Base-by-base conservation (phyloP, 2,329 filamentous ascomycete species). In the Curvularia spicifera region DNA sequence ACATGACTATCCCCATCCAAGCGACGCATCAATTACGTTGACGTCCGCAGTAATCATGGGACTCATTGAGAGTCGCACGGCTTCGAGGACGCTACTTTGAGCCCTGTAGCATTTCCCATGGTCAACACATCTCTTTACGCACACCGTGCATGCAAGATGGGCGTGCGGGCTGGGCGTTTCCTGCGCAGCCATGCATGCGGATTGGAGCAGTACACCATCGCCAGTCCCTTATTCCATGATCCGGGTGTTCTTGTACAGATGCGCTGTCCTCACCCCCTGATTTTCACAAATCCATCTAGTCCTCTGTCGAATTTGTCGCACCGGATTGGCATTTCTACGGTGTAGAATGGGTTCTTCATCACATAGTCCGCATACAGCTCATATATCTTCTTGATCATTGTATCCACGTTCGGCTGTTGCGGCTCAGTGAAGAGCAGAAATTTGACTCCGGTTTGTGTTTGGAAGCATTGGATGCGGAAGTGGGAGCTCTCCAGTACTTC, bases 341-440 rank as follows among this genome's bases (percentile, higher is more conserved):
- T 93, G 80, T 98, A 98, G 75, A 99, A 99, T 0, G 95, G 95
- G 77, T 99, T 99, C 84, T 98, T 99, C 92, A 97, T 98, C 68
- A 99, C 95, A 76, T 91, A 98, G 78, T 99, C 95, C 50, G 91
- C 86, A 80, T 98, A 99, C 51, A 98, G 80, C 76, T 98, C 95
- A 77, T 99, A 98, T 70, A 97, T 89, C 76, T 87, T 90, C 74
- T 87, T 85, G 68, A 97, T 88, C 44, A 94, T 89, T 12, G 87
- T 84, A 70, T 98, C 95, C 39, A 96, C 89, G 72, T 96, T 96
- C 48, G 89, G 86, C 80, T 96, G 93, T 64, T 91, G 87, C 15
- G 88, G 88, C 78, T 98, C 95, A 54, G 95, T 97, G 76, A 99
- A 97, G 53, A 99, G 83, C 39, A 99, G 80, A 76, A 99, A 99